Evolutionary conservation across 2,329 filamentous ascomycete species (phyloP).

Genomic region (Trichoderma cornu-damae): DNA sequence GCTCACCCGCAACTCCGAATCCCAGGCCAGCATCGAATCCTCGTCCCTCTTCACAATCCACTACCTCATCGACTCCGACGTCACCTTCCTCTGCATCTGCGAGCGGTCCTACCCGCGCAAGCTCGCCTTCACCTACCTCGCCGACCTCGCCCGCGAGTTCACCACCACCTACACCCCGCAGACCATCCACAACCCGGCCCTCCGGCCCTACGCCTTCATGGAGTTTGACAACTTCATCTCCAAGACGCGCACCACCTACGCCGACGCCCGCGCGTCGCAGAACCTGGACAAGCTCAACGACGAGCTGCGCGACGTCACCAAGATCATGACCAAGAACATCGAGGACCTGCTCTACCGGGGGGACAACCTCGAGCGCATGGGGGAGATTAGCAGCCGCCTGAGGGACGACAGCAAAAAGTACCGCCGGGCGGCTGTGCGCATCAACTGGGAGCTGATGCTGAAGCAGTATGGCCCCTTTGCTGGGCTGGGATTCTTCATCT

Average conservation of each 20-base stretch:
- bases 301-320: conserved; percentile 93
- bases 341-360: conserved; percentile 94
- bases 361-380: conserved; percentile 93
- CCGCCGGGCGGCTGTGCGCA: conserved; percentile 81
- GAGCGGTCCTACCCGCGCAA: conserved; percentile 94
- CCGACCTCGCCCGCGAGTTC: conserved; percentile 88
- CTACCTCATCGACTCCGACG: conserved; percentile 76
- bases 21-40: conserved; percentile 87
- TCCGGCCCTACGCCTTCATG: conserved; percentile 93
- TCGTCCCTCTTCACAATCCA: conserved; percentile 76
- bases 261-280: conserved; percentile 82
- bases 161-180: conserved; percentile 70
- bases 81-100: conserved; percentile 92
- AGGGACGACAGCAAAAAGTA: conserved; percentile 95
- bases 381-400: conserved; percentile 81
- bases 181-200: conserved; percentile 67
- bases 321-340: conserved; percentile 99
- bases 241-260: conserved; percentile 88
- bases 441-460: conserved; percentile 94
- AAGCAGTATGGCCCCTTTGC: conserved; percentile 96
- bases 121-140: conserved; percentile 95
- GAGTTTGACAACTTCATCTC: conserved; percentile 97
- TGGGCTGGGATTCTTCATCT: conserved; percentile 71
- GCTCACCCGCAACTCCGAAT: conserved; percentile 81
- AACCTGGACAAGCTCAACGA: conserved; percentile 95